Evolutionary conservation across 2,329 filamentous ascomycete species (phyloP), one percentile per base, ranked within the genome.

Genomic region (Ascochyta viciae-villosae): DNA sequence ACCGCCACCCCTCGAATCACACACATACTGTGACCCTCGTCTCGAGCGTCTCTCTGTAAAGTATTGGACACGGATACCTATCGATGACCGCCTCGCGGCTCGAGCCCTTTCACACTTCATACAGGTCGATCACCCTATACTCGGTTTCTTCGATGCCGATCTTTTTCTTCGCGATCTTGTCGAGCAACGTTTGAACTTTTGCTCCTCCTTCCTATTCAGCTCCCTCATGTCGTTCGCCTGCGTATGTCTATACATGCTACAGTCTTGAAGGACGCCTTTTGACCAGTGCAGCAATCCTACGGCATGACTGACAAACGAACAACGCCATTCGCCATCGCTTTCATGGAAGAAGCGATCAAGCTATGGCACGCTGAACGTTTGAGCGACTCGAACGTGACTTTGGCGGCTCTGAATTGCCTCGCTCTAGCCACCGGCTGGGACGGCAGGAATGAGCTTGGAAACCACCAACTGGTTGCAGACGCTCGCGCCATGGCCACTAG

Each of bases 151-250:
- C 47, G 52, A 56, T 16, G 48, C 48, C 3, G 44, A 46, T 23
- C 52, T 56, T 24, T 52, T 59, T 12, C 15, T 59, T 6, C 33
- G 40, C 26, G 52, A 56, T 29, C 24, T 56, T 3, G 41, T 59
- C 26, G 22, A 46, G 13, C 46, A 59, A 29, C 12, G 23, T 12
- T 12, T 59, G 27, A n/a, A 19, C n/a, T 56, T 49, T n/a, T 59
- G 57, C 44, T 59, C 57, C 13, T 42, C 57, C 1, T 59, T 55
- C 13, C 19, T 59, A 19, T 51, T 59, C n/a, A 54, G 50, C 35
- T 38, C 51, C 19, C 22, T 59, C 26, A 51, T 59, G 48, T 41
- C 51, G n/a, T 31, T 59, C 2, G 57, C 52, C 26, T 59, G 51
- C 19, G 52, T 59, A 59, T 12, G 57, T 59, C 26, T 15, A 29